Percentiles rank a stretch among this genome's conserved stretches.
Evolutionary conservation across 495 filamentous ascomycete species (phyloP).

Genomic region (Trichoderma asperelloides): DNA sequence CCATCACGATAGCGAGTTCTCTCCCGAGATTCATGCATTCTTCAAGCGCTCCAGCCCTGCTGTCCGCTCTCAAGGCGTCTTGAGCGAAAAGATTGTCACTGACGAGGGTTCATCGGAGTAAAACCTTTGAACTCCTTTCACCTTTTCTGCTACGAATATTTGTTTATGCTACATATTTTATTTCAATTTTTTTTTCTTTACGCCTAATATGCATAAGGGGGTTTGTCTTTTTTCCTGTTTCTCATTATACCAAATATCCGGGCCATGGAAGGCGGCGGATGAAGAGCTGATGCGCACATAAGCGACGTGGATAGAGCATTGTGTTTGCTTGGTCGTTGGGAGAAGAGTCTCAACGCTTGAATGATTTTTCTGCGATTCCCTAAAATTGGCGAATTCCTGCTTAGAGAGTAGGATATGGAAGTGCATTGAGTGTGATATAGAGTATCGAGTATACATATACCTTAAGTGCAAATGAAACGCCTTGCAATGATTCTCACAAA

Average conservation of each 20-base stretch:
- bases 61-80: conserved; percentile 3
- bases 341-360: not conserved
- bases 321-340: not conserved
- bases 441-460: not conserved
- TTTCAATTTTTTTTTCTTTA: not conserved
- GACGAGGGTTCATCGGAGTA: not conserved
- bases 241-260: not conserved
- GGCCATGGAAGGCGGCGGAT: not conserved
- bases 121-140: not conserved
- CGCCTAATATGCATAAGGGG: not conserved
- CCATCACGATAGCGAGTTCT: conserved; percentile 9
- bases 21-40: conserved; percentile 9
- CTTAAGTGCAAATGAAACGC: too few species aligned
- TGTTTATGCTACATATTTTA: not conserved
- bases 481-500: too few species aligned
- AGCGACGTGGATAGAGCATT: not conserved
- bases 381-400: not conserved
- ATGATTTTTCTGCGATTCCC: not conserved
- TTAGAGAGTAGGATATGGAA: not conserved
- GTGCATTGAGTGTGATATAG: not conserved
- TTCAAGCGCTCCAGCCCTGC: conserved; percentile 3
- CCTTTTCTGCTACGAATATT: not conserved
- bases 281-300: not conserved
- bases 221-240: not conserved
- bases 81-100: not conserved